Conservation (phyloP, 768 basidiomycete genomes). For the Suillus variegatus region DNA sequence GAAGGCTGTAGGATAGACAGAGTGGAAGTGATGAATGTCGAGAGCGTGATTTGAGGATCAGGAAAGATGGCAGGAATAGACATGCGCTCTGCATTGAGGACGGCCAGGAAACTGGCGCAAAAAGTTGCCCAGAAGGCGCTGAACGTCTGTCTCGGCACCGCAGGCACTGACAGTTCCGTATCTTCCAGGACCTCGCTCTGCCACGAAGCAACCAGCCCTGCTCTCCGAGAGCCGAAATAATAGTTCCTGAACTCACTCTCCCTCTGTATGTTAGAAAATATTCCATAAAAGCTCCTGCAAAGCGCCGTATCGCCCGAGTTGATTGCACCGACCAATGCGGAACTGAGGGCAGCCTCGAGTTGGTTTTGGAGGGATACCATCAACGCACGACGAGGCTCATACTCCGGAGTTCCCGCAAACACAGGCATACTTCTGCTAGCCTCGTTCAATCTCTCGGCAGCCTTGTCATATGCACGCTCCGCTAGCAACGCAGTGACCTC, state of each 20-base stretch:
- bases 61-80: constrained; percentile 87
- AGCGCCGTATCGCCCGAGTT: constrained; percentile 71
- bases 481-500: constrained; percentile 86
- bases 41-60: constrained; percentile 74
- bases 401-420: constrained; percentile 91
- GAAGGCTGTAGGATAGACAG: constrained; percentile 81
- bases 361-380: constrained; percentile 95
- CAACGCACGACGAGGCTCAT: constrained; percentile 80
- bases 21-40: constrained; percentile 80
- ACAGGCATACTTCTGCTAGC: constrained; percentile 88
- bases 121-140: constrained; percentile 73
- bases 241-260: constrained; percentile 93
- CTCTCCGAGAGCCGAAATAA: constrained; percentile 85
- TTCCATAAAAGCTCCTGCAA: constrained; percentile 78
- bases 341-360: constrained; percentile 88
- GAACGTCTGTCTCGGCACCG: constrained; percentile 42
- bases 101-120: constrained; percentile 63
- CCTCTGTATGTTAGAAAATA: constrained; percentile 90
- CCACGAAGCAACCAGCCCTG: constrained; percentile 69
- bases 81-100: constrained; percentile 70
- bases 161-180: constrained; percentile 37
- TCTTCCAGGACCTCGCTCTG: constrained; percentile 55
- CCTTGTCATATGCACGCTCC: constrained; percentile 81
- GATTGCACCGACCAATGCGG: constrained; percentile 88
- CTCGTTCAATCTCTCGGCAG: constrained; percentile 89